Base-by-base conservation (phyloP, 1,139 yeast genomes). In the Candida freyschussii region DNA sequence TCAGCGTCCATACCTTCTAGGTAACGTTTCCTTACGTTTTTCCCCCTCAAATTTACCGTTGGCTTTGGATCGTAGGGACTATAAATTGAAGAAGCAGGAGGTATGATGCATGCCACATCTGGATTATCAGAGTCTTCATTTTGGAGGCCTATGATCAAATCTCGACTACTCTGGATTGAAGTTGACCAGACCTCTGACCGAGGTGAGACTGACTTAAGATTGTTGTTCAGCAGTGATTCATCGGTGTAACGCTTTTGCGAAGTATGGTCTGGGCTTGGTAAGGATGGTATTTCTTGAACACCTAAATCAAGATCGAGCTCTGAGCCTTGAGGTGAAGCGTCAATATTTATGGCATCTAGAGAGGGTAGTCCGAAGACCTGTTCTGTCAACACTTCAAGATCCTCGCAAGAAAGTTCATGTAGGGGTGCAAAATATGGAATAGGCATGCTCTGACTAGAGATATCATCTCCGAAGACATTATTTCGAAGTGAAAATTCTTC, bases 391-490 rank as follows among this genome's bases (percentile, higher is more conserved):
- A 9, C 12, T 5, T 34, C 34, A 12, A 39, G 13, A 9, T 21
- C 21, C 2, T 30, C 27, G 9, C 24, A 15, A 7, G 24, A 27
- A 19, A 39, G 27, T 18, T 32, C 37, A 24, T 39, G 36, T 14
- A 39, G 25, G 3, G 43, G 40, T 2, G 37, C 23, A 27, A 24
- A 39, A 6, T 13, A 10, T 12, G 43, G 40, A 4, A 39, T 17
- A 2, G 23, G 12, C n/a, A n/a, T n/a, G n/a, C n/a, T n/a, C 2
- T 30, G 26, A 9, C 24, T 14, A 7, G 24, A 27, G 19, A 39
- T 27, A 17, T 32, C 37, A 24, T 39, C 34, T 14, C 36, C 25
- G 3, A 40, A 39, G 2, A 36, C 23, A 27, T 21, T 36, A 6
- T 13, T 9, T 12, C 40, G 40, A 4, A 39, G 14, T 3, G 23